These are phyloP conservation scores for Leucocoprinus sp. DNA, from an alignment of 768 basidiomycete species.

Conservation along the genomic window DNA sequence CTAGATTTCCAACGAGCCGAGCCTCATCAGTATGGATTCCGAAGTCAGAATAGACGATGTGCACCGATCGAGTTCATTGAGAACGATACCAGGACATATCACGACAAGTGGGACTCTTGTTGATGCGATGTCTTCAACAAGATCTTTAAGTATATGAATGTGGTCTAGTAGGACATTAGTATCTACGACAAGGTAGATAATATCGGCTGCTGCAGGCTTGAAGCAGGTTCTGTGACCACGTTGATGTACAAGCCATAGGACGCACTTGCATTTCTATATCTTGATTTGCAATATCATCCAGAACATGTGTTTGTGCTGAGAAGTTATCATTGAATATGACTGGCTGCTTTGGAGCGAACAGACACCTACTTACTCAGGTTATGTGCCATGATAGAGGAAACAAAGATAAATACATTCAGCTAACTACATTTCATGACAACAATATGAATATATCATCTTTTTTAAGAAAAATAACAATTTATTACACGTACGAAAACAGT, in stretches of 20 bases:
- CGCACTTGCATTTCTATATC: conserved; percentile 73
- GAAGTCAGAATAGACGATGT: not conserved
- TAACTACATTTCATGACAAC: too few species aligned
- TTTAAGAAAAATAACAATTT: too few species aligned
- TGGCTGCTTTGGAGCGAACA: not conserved
- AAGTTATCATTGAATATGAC: conserved; percentile 17
- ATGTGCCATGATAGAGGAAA: too few species aligned
- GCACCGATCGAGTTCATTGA: conserved; percentile 72
- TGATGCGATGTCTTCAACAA: conserved; percentile 54
- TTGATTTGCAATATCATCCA: conserved; percentile 49
- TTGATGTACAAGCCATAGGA: not conserved
- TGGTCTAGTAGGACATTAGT: conserved; percentile 72
- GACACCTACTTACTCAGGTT: too few species aligned
- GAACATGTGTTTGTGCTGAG: conserved; percentile 38
- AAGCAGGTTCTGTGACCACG: not conserved
- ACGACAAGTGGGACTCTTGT: conserved; percentile 43
- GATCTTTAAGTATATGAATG: conserved; percentile 54
- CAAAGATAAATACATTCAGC: too few species aligned
- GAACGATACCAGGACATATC: conserved; percentile 66
- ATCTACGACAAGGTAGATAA: conserved; percentile 55
- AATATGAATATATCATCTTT: too few species aligned
- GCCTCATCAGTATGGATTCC: not conserved
- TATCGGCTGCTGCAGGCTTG: conserved; percentile 5
- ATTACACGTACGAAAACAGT: too few species aligned
- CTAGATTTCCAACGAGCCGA: conserved; percentile 19